Conservation (phyloP, 441 rosid species). For the Adansonia madagascariensis region DNA sequence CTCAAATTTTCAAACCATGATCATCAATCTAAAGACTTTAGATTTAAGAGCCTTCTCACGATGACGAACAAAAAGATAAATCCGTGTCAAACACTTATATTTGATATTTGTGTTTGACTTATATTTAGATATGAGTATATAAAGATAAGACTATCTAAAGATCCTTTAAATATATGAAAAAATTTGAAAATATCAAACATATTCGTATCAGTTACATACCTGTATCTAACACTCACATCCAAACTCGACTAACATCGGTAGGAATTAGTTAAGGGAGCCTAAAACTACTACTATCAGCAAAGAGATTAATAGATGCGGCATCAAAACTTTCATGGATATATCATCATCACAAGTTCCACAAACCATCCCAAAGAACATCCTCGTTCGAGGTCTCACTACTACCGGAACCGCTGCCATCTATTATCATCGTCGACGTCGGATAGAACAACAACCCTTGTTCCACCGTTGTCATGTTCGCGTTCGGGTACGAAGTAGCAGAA, state of each 20-base stretch:
- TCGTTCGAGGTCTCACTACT: conserved; percentile 42
- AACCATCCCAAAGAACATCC: conserved; percentile 63
- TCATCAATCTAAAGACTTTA: conserved; percentile 33
- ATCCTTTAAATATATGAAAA: too few species aligned
- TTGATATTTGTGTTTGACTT: too few species aligned
- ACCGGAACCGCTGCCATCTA: conserved; percentile 28
- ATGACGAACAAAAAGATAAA: too few species aligned
- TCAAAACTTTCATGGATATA: conserved; percentile 41
- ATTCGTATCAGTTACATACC: too few species aligned
- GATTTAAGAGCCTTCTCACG: conserved; percentile 21
- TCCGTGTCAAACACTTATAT: too few species aligned
- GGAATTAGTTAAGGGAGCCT: conserved; percentile 5
- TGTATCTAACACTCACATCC: too few species aligned
- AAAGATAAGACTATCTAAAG: too few species aligned
- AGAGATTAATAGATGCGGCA: conserved; percentile 38
- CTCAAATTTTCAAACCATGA: conserved; percentile 27
- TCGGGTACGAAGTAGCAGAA: conserved; percentile 19
- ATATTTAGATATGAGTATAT: too few species aligned
- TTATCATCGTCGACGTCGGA: conserved; percentile 21
- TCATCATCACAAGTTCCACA: conserved; percentile 68
- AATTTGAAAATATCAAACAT: too few species aligned
- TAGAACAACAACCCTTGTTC: conserved; percentile 37
- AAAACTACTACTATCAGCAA: neutral
- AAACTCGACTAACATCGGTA: too few species aligned
- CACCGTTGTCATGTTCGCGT: conserved; percentile 27